Evolutionary conservation across 371 early-diverging fungal genomes (phyloP).

Genomic region (Mortierella sp.): DNA sequence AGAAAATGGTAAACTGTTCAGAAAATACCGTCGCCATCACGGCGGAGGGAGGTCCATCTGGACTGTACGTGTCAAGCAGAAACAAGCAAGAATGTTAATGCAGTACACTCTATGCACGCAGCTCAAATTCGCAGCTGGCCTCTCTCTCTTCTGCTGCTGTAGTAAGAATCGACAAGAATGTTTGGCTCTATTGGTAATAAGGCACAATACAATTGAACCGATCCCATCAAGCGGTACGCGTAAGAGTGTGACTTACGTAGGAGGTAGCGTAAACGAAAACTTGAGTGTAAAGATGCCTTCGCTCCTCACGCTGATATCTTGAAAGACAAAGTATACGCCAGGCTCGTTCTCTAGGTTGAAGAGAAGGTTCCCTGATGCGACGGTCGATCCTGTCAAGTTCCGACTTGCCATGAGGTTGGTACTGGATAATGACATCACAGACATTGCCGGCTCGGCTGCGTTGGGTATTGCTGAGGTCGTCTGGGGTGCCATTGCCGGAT

Average conservation of each 20-base stretch:
- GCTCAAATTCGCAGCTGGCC: neutral
- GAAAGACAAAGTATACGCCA: slow-evolving; percentile 84
- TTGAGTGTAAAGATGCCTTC: slow-evolving; percentile 75
- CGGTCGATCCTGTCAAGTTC: slow-evolving; percentile 81
- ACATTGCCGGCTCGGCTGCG: slow-evolving; percentile 33
- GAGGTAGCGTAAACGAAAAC: slow-evolving; percentile 69
- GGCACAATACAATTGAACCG: too few relatives aligned
- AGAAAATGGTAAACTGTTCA: slow-evolving; percentile 70
- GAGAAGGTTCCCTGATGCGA: slow-evolving; percentile 77
- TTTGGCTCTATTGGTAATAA: too few relatives aligned
- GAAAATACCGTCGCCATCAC: slow-evolving; percentile 60
- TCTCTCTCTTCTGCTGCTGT: neutral
- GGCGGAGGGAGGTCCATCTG: slow-evolving; percentile 27
- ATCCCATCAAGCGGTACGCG: too few relatives aligned
- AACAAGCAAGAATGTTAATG: neutral
- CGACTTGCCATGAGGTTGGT: slow-evolving; percentile 63
- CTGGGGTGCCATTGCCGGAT: slow-evolving; percentile 64
- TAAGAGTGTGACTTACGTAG: slow-evolving; percentile 58
- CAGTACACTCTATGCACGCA: neutral
- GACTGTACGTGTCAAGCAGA: slow-evolving; percentile 8
- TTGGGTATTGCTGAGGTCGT: slow-evolving; percentile 39
- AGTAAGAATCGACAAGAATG: too few relatives aligned
- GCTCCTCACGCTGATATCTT: slow-evolving; percentile 77
- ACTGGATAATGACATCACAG: slow-evolving; percentile 53
- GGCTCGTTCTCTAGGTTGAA: slow-evolving; percentile 71